Conservation (phyloP, 83 land plant genomes). For the Picea engelmannii region DNA sequence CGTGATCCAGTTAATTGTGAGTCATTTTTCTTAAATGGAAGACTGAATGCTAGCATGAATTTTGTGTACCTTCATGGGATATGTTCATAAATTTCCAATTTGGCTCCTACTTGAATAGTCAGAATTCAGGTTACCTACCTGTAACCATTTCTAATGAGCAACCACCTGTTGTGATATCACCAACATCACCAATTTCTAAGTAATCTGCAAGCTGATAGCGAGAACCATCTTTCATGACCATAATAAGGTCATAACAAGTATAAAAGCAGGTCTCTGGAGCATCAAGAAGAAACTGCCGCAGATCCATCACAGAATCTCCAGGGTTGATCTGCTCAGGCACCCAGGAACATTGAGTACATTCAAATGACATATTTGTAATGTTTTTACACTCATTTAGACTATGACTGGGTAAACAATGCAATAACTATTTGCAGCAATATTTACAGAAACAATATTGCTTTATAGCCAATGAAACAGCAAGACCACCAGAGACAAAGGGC, state of each 20-base stretch:
- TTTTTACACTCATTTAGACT: too few relatives aligned
- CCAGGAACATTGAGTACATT: too few relatives aligned
- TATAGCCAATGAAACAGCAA: too few relatives aligned
- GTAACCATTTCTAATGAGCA: too few relatives aligned
- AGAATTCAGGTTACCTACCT: constrained; percentile 12
- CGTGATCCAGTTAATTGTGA: not conserved
- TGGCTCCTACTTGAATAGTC: not conserved
- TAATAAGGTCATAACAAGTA: too few relatives aligned
- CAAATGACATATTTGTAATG: too few relatives aligned
- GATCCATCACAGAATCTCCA: constrained; percentile 97
- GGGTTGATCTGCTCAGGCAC: constrained; percentile 97
- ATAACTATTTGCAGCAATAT: too few relatives aligned
- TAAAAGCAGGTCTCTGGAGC: constrained; percentile 97
- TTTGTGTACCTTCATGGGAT: not conserved
- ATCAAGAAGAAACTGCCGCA: constrained; percentile 97
- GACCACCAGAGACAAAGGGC: too few relatives aligned
- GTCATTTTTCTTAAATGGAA: not conserved
- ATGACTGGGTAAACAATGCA: too few relatives aligned
- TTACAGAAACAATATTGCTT: too few relatives aligned
- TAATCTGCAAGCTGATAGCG: constrained; percentile 79
- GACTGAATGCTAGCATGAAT: not conserved
- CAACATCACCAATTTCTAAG: too few relatives aligned
- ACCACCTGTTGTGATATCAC: too few relatives aligned
- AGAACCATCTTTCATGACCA: constrained; percentile 80
- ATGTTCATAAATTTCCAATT: not conserved